Percentiles rank a stretch among this genome's conserved stretches.
Evolutionary conservation across 2,329 filamentous ascomycete species (phyloP).

Genomic region (Fusarium humuli): DNA sequence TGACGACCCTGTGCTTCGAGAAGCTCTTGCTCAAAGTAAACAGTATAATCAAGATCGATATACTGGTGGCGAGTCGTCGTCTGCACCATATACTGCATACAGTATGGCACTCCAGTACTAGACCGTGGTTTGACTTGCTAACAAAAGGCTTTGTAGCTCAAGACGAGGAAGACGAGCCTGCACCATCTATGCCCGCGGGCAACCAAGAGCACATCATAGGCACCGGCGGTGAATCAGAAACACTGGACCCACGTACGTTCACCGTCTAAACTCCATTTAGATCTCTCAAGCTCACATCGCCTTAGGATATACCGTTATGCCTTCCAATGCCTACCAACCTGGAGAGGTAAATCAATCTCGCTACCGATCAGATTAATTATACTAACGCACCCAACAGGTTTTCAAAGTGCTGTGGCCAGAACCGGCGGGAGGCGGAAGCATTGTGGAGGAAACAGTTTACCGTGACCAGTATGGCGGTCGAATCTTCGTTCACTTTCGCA

Average conservation of each 20-base stretch:
- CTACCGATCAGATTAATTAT: neutral
- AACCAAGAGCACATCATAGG: slow-evolving; percentile 31
- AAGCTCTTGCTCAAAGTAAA: slow-evolving; percentile 25
- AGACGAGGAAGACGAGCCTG: slow-evolving; percentile 46
- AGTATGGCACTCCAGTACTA: slow-evolving; percentile 1
- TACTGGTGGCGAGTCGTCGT: slow-evolving; percentile 24
- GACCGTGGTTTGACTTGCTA: neutral
- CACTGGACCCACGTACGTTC: slow-evolving; percentile 54
- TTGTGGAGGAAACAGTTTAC: slow-evolving; percentile 51
- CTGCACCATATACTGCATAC: slow-evolving; percentile 19
- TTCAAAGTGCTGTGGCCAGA: slow-evolving; percentile 69
- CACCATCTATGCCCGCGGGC: slow-evolving; percentile 34
- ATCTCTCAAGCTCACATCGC: slow-evolving; percentile 17
- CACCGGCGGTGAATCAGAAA: slow-evolving; percentile 39
- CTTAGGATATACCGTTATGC: slow-evolving; percentile 57
- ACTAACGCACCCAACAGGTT: slow-evolving; percentile 52
- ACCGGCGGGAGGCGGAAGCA: slow-evolving; percentile 56
- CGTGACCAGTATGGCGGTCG: slow-evolving; percentile 52
- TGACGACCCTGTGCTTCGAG: slow-evolving; percentile 24
- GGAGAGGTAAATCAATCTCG: slow-evolving; percentile 51
- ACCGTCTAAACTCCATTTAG: too few relatives aligned
- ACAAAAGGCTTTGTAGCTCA: neutral
- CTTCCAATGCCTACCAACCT: slow-evolving; percentile 53
- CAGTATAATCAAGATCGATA: slow-evolving; percentile 24
- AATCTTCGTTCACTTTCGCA: slow-evolving; percentile 63